Base-by-base conservation (phyloP, 495 filamentous ascomycete genomes). In the Podospora pseudopauciseta region DNA sequence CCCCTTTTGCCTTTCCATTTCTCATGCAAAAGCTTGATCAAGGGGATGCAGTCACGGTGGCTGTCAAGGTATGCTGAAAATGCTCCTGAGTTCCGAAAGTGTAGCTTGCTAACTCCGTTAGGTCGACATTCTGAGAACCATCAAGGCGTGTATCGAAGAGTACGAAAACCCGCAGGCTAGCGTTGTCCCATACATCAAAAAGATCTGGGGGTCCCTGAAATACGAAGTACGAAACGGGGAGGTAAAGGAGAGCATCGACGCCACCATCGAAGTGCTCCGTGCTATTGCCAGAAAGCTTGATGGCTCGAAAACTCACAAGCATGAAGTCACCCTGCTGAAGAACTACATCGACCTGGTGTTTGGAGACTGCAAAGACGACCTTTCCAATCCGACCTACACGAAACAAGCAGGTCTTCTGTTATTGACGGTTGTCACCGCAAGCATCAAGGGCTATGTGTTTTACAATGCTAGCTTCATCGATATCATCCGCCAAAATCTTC, bases 191-290 rank as follows among this genome's bases (percentile, higher is more conserved):
- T 75, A 80, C 58, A 72, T 78, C 23, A 69, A 77, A 44, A 81
- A 82, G 63, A 77, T 86, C 59, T 87, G 85, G 85, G 77, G 79
- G 56, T 80, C 81, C 1, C 78, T 87, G 56, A 86, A 87, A 68
- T 87, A 85, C 66, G 85, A 87, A 64, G 80, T 87, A n/a, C 82
- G 82, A 60, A 86, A 86, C 59, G 84, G 84, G 5, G 83, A 84
- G 63, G 77, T 83, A 32, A 81, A 82, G 59, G 84, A 86, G 27
- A 81, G 76, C 5, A 82, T 85, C 16, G 75, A 81, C 56, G 80
- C 75, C 4, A 81, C 84, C 9, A 70, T 85, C 6, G 76, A 82
- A 5, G 80, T 85, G 20, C 74, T 87, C 39, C 71, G 76, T 5
- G 74, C 80, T 56, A 79, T 85, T 18, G 75, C 81, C 0, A 72